phyloP scores from a whole-genome alignment of 768 basidiomycete species.

The Naganishia friedmannii region DNA sequence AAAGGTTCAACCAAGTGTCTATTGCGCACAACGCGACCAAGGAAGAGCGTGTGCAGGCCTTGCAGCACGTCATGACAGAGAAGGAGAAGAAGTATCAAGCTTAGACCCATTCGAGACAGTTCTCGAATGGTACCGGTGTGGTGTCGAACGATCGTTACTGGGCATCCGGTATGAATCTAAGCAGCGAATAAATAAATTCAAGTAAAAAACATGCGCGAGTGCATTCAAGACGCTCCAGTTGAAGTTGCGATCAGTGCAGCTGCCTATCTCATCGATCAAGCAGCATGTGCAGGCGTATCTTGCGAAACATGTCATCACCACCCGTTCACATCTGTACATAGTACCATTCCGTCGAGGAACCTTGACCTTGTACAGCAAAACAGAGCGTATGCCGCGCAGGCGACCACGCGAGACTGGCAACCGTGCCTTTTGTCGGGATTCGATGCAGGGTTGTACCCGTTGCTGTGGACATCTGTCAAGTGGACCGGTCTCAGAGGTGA shows the following conservation, averaged over 20 bases:
- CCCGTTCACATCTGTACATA: conserved; percentile 19
- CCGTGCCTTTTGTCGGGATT: conserved; percentile 17
- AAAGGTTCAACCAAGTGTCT: conserved; percentile 78
- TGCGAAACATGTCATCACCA: not conserved
- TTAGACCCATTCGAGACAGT: conserved; percentile 22
- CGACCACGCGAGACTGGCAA: conserved; percentile 20
- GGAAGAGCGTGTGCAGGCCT: conserved; percentile 74
- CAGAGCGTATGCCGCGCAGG: conserved; percentile 16
- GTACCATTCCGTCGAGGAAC: conserved; percentile 18
- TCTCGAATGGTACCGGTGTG: not conserved
- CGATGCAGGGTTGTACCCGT: conserved; percentile 22
- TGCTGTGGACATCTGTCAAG: conserved; percentile 10
- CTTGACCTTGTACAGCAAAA: conserved; percentile 3
- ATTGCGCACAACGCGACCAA: conserved; percentile 81
- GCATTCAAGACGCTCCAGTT: not conserved
- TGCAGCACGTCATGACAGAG: conserved; percentile 57
- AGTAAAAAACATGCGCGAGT: not conserved
- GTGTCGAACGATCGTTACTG: not conserved
- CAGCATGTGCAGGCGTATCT: too few species aligned
- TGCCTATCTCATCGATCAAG: too few species aligned
- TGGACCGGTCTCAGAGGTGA: not conserved
- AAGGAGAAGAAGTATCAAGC: conserved; percentile 47
- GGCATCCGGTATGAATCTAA: not conserved
- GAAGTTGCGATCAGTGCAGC: not conserved
- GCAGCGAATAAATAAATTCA: not conserved